These are phyloP conservation scores for Ammopiptanthus mongolicus DNA, from an alignment of 306 rosid genomes.

Conservation along the genomic window DNA sequence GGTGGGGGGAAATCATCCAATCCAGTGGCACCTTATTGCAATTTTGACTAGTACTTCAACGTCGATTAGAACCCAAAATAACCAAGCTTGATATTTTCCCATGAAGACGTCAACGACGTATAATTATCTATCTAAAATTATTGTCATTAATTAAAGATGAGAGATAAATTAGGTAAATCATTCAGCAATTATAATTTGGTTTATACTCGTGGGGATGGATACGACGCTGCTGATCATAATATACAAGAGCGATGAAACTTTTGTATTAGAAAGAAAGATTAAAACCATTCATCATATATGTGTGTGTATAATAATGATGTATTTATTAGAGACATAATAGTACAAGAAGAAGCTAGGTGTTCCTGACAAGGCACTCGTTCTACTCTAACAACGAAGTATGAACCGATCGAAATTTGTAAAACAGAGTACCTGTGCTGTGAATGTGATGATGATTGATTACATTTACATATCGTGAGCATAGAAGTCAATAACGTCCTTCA, in stretches of 20 bases:
- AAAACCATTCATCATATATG: background rate
- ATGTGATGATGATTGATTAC: background rate
- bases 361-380: background rate
- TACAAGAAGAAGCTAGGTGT: background rate
- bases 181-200: background rate
- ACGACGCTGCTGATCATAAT: too few species aligned
- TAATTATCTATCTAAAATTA: background rate
- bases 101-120: background rate
- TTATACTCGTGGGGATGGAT: background rate
- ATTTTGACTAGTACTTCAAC: background rate
- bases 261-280: background rate
- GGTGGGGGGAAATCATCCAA: background rate
- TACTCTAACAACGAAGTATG: background rate
- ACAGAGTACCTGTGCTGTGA: conserved; percentile 22
- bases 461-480: conserved; percentile 56
- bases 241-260: background rate
- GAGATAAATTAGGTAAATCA: background rate
- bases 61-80: background rate
- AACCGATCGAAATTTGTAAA: conserved; percentile 9
- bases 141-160: background rate
- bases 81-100: background rate
- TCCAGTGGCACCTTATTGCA: background rate
- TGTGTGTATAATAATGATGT: background rate
- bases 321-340: background rate
- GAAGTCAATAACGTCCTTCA: conserved; percentile 79